Percentiles rank a stretch among this genome's conserved stretches.
Evolutionary conservation across 2,329 filamentous ascomycete species (phyloP).

Genomic region (Phialocephala subalpina): DNA sequence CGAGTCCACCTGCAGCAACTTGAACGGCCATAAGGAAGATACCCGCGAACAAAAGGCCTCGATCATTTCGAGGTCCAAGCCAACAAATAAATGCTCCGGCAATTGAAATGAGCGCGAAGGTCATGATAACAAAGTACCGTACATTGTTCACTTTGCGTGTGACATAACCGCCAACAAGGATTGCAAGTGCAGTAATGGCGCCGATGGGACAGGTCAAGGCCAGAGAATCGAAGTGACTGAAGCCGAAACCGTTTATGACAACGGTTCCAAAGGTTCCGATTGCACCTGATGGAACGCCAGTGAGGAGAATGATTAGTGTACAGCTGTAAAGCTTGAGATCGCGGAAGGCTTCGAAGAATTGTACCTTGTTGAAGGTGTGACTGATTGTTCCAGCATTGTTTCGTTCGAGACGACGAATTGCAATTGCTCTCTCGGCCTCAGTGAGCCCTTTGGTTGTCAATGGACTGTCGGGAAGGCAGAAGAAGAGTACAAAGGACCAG

Average conservation of each 20-base stretch:
- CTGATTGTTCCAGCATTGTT: constrained; percentile 57
- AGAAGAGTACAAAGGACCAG: constrained; percentile 38
- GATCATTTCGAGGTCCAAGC: constrained; percentile 41
- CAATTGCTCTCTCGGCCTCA: constrained; percentile 39
- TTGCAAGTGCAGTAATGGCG: constrained; percentile 43
- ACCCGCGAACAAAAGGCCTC: constrained; percentile 39
- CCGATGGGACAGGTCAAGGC: constrained; percentile 46
- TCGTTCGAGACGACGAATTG: constrained; percentile 16
- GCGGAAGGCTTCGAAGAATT: constrained; percentile 40
- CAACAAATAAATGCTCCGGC: constrained; percentile 27
- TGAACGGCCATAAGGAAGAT: constrained; percentile 31
- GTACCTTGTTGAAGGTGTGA: constrained; percentile 39
- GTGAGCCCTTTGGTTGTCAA: constrained; percentile 43
- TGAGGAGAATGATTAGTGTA: constrained; percentile 42
- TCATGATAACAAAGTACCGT: constrained; percentile 26
- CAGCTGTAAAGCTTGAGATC: constrained; percentile 45
- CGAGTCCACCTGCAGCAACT: constrained; percentile 39
- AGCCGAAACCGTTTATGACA: constrained; percentile 47
- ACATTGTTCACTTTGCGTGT: constrained; percentile 15
- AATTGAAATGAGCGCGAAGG: constrained; percentile 25
- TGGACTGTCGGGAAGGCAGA: constrained; percentile 44
- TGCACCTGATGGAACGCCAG: constrained; percentile 43
- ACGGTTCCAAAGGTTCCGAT: constrained; percentile 45
- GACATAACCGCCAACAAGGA: constrained; percentile 44
- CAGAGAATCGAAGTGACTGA: constrained; percentile 44